Percentiles rank a stretch among this genome's conserved stretches.
phyloP scores from a whole-genome alignment of 306 rosid species.

The Rosa lucieae region DNA sequence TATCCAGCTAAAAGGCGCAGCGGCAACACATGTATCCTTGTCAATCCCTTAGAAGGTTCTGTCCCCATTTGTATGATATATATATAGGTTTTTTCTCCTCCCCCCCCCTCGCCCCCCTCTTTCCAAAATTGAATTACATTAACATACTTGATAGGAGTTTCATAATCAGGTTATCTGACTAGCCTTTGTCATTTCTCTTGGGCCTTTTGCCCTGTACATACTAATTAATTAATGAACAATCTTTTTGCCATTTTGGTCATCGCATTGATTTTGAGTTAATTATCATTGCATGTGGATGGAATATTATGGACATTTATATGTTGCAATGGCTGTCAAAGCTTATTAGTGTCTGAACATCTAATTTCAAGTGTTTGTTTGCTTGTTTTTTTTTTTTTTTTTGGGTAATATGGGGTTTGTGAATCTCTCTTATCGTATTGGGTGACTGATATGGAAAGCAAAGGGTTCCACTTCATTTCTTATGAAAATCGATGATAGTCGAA shows the following conservation, averaged over 20 bases:
- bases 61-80: slow-evolving; percentile 50
- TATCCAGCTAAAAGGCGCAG: slow-evolving; percentile 23
- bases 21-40: slow-evolving; percentile 24
- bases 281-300: too few relatives aligned
- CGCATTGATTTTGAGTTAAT: too few relatives aligned
- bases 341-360: too few relatives aligned
- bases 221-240: not conserved
- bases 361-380: too few relatives aligned
- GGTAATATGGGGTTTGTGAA: not conserved
- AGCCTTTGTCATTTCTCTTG: slow-evolving; percentile 7
- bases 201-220: slow-evolving; percentile 14
- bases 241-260: not conserved
- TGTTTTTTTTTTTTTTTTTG: too few relatives aligned
- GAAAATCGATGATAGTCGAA: not conserved
- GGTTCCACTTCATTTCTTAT: not conserved
- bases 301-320: too few relatives aligned
- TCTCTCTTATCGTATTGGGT: not conserved
- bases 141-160: slow-evolving; percentile 21
- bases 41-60: slow-evolving; percentile 31
- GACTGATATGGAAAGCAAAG: not conserved
- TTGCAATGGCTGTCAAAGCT: not conserved
- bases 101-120: too few relatives aligned
- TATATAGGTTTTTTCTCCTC: slow-evolving; percentile 21
- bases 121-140: not conserved
- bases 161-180: slow-evolving; percentile 6